These are phyloP conservation scores for Passiflora organensis DNA, from an alignment of 345 rosid genomes.

Conservation along the genomic window DNA sequence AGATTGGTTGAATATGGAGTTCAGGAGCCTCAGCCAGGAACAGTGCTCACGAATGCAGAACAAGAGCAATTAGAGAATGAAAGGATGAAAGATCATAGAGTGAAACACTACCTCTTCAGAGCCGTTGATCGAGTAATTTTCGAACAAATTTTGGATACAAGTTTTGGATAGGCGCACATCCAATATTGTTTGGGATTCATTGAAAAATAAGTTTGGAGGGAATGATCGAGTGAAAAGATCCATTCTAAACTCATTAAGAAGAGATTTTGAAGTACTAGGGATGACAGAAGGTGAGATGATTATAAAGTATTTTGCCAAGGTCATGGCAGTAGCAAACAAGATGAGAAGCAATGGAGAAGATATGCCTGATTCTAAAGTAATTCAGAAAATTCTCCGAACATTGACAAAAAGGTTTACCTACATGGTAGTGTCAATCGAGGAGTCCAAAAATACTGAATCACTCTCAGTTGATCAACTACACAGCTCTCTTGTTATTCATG, in stretches of 20 bases:
- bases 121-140: slow-evolving; percentile 6
- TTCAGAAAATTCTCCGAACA: neutral
- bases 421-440: neutral
- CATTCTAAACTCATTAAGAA: no score
- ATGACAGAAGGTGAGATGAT: neutral
- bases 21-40: neutral
- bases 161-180: slow-evolving; percentile 7
- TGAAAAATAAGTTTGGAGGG: no score
- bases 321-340: neutral
- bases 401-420: neutral
- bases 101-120: slow-evolving; percentile 9
- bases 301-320: neutral
- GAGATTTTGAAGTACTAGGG: neutral
- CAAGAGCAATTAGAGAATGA: neutral
- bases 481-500: slow-evolving; percentile 4
- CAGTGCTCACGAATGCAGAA: neutral
- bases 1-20: slow-evolving; percentile 6
- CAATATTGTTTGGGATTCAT: slow-evolving; percentile 3
- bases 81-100: neutral
- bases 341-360: slow-evolving; percentile 1
- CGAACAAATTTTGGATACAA: slow-evolving; percentile 10
- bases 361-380: neutral
- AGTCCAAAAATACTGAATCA: neutral
- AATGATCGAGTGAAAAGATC: no score
- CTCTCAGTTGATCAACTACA: slow-evolving; percentile 6